Evolutionary conservation across 2,329 filamentous ascomycete species (phyloP), one percentile per base, ranked within the genome.

Genomic region (Meredithiella fracta): DNA sequence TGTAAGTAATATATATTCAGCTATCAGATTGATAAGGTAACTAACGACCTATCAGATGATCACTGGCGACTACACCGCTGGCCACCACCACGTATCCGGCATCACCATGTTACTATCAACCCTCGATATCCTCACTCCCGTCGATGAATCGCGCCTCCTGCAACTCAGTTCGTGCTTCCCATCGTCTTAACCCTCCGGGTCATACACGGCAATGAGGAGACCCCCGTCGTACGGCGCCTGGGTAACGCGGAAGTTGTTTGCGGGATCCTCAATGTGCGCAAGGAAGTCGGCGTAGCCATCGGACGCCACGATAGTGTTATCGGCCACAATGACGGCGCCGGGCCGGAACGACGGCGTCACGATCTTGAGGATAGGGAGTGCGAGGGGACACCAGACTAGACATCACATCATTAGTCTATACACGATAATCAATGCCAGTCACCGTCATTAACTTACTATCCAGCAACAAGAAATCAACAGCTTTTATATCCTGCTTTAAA

Each of bases 381-480:
- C 74, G 53, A 80, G 64, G 0, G 71, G 67, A 0, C 75, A 70
- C 76, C 77, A 80, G 54, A 80, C 76, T 80, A 34, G 4, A 31
- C n/a, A n/a, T 15, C 8, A 34, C 11, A 15, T 15, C 40, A 26
- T 23, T 47, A 25, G 25, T 25, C 23, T 25, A 50, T 31, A 50
- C n/a, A 11, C 29, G 5, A 5, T 11, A 51, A 15, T 17, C 2
- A 31, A 15, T 25, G 42, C 14, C n/a, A 23, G 15, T 17, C 40
- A 17, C 40, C 2, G 40, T 3, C 9, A 6, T 11, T 14, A 4
- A 72, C 78, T 69, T 64, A 82, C 79, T 82, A 61, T 82, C 79
- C 25, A 83, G 67, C 23, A 81, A 65, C 15, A 83, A 60, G 20
- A 82, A 67, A 59, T 82, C 76, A n/a, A 82, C 67, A 1, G 69